Evolutionary conservation across 2,329 filamentous ascomycete genomes (phyloP).

Genomic region (Neopestalotiopsis rosae): DNA sequence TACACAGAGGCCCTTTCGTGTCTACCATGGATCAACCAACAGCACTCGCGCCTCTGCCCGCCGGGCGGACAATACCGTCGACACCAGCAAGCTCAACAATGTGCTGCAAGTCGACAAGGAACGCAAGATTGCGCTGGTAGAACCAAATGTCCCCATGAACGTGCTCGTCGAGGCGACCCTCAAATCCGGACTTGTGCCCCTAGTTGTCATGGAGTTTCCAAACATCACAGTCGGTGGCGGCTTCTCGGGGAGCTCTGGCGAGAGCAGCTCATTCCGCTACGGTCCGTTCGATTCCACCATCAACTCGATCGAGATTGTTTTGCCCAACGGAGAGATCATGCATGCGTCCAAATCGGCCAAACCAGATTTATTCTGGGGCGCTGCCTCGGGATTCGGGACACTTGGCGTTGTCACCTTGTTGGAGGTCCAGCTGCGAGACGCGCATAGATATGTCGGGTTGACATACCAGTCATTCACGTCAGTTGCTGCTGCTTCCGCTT

Average conservation of each 20-base stretch:
- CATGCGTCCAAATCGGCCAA: conserved; percentile 59
- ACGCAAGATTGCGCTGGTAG: conserved; percentile 64
- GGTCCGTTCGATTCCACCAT: conserved; percentile 70
- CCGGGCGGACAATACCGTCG: conserved; percentile 61
- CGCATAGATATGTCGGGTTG: conserved; percentile 61
- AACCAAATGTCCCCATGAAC: conserved; percentile 75
- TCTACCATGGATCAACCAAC: conserved; percentile 80
- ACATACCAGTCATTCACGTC: conserved; percentile 56
- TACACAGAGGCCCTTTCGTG: conserved; percentile 64
- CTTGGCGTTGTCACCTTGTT: conserved; percentile 70
- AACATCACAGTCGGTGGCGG: conserved; percentile 75
- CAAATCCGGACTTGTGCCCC: conserved; percentile 61
- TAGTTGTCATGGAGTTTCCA: conserved; percentile 74
- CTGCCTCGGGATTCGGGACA: conserved; percentile 69
- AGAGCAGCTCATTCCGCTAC: conserved; percentile 71
- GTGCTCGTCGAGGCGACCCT: conserved; percentile 62
- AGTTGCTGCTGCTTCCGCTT: conserved; percentile 42
- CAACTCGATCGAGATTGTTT: conserved; percentile 67
- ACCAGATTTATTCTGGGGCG: conserved; percentile 67
- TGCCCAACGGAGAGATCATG: conserved; percentile 63
- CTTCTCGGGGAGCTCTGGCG: conserved; percentile 70
- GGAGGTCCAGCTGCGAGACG: conserved; percentile 63
- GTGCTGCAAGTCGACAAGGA: conserved; percentile 65
- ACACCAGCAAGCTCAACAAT: conserved; percentile 68
- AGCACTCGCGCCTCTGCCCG: conserved; percentile 68